phyloP scores from a whole-genome alignment of 169 alveolate genomes.

The Cystoisospora suis region DNA sequence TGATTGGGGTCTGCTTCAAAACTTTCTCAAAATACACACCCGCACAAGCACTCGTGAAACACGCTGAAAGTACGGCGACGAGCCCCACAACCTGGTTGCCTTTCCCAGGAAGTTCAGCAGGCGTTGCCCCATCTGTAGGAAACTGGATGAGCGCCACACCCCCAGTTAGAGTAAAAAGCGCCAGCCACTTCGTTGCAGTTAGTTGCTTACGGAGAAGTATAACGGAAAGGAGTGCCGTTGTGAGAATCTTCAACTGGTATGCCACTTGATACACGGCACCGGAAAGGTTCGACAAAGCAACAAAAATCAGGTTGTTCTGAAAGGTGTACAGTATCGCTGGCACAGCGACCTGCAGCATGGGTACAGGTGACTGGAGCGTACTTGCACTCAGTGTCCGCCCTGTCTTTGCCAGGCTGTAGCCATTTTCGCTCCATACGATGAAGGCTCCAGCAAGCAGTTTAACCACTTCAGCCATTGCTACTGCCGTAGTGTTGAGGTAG shows the following conservation, averaged over 20 bases:
- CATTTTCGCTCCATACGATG: constrained; percentile 35
- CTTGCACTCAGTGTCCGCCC: not conserved
- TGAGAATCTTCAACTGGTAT: constrained; percentile 76
- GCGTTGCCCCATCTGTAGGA: constrained; percentile 40
- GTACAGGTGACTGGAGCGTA: not conserved
- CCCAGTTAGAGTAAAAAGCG: constrained; percentile 67
- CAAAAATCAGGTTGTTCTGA: constrained; percentile 76
- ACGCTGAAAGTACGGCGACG: constrained; percentile 78
- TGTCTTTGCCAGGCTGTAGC: constrained; percentile 21
- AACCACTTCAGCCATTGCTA: constrained; percentile 30
- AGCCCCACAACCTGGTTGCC: constrained; percentile 68
- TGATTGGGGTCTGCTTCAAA: constrained; percentile 68
- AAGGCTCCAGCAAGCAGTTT: constrained; percentile 33
- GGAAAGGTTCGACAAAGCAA: constrained; percentile 75
- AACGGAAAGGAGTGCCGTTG: constrained; percentile 78
- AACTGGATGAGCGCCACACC: constrained; percentile 72
- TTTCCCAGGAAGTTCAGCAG: not conserved
- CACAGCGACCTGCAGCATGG: constrained; percentile 66
- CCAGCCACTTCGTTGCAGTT: constrained; percentile 58
- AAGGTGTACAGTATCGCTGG: constrained; percentile 78
- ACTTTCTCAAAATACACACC: constrained; percentile 78
- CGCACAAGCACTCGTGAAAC: constrained; percentile 80
- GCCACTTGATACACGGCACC: constrained; percentile 81
- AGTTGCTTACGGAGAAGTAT: constrained; percentile 66
- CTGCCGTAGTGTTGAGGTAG: constrained; percentile 37